A percentile compares a stretch with the other conserved stretches of the same genome.
phyloP scores from a whole-genome alignment of 139 green algal genomes.

The Chlamydomonas urium region DNA sequence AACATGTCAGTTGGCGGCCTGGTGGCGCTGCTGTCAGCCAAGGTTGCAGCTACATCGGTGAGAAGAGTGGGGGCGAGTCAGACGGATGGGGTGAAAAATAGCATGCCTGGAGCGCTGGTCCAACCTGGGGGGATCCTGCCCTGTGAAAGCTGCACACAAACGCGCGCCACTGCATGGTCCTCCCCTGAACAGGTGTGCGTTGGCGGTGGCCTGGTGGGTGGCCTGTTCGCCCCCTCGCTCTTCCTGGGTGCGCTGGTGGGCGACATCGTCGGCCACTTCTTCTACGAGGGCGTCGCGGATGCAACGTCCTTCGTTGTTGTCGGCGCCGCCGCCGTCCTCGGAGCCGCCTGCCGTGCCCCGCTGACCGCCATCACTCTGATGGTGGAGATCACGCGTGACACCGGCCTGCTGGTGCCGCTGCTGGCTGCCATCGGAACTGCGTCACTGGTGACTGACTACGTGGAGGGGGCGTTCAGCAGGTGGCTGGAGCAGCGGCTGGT shows the following conservation, averaged over 20 bases:
- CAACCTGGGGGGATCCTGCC: no score
- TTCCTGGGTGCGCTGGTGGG: constrained; percentile 80
- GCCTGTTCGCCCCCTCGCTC: constrained; percentile 91
- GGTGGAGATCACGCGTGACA: constrained; percentile 55
- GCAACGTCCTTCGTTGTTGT: constrained; percentile 56
- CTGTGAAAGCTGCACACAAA: no score
- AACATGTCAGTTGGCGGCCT: constrained; percentile 36
- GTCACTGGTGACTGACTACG: constrained; percentile 47
- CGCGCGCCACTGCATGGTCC: no score
- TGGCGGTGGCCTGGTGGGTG: constrained; percentile 79
- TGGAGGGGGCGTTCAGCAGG: constrained; percentile 39
- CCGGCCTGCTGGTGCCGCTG: constrained; percentile 50
- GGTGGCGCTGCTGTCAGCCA: constrained; percentile 69
- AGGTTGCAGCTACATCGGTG: constrained; percentile 79
- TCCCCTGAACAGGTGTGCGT: constrained; percentile 68
- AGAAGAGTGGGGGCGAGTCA: no score
- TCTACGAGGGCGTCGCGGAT: constrained; percentile 32
- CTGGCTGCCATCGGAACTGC: constrained; percentile 49
- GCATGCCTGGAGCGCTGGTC: no score
- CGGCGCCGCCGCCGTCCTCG: constrained; percentile 57
- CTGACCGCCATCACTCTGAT: constrained; percentile 59
- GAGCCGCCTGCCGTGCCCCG: constrained; percentile 51
- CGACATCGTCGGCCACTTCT: constrained; percentile 33
- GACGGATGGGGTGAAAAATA: no score
- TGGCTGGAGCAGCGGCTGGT: constrained; percentile 38